Base-by-base conservation (phyloP, 2,329 filamentous ascomycete genomes). In the Triangularia verruculosa region DNA sequence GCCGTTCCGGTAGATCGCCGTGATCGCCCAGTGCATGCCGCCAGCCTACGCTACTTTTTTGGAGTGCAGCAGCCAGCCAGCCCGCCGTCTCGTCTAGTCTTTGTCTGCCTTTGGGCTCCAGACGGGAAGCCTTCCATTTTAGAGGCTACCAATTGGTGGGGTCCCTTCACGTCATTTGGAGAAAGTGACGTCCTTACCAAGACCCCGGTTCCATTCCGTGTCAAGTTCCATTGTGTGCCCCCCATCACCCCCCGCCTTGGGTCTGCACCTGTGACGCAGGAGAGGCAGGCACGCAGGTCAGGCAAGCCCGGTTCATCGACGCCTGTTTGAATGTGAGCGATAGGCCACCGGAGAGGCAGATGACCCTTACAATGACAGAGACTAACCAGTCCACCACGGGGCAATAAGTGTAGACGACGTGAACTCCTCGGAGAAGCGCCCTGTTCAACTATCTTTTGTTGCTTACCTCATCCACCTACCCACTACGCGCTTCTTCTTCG, bases 281-380 rank as follows among this genome's bases (percentile, higher is more conserved):
- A 22, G 17, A 47, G 8, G 20, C 57, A 27, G 17, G 32, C 11
- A 47, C 3, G 20, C 57, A 27, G 17, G 32, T n/a, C n/a, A n/a
- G 17, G n/a, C 27, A 24, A 51, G 39, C 55, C 28, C 47, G 32
- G 47, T 47, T 39, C 47, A 27, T 56, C 27, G 24, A 30, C 39
- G 39, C 30, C 28, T 34, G 57, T 30, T 55, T n/a, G n/a, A n/a
- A 52, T 57, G 57, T 55, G 25, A 54, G 39, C 61, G 39, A 43
- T 59, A 64, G 47, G 61, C 64, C 59, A 55, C 57, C 63, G 61
- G 54, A 52, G 39, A 25, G 57, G 59, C 57, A 59, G 57, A 59
- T 59, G 57, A 59, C 39, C 57, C n/a, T 52, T 22, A 54, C n/a
- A 28, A 54, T 47, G 39, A 47, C 39, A 47, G 39, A 20, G n/a